These are phyloP conservation scores for Eimeria brunetti DNA, from an alignment of 169 alveolate species.

Conservation along the genomic window DNA sequence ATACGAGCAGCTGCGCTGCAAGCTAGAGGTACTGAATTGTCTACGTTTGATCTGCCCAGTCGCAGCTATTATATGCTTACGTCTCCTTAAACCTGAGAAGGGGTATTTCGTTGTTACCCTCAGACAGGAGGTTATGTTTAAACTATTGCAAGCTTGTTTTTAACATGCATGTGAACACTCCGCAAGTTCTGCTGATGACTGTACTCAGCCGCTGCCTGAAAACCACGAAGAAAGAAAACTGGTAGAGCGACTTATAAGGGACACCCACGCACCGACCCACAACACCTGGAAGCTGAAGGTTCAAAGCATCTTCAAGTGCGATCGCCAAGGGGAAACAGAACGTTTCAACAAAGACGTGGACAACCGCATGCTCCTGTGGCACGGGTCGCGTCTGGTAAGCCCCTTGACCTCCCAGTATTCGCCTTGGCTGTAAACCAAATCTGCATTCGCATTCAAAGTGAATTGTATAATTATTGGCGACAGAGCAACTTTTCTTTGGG, in stretches of 20 bases:
- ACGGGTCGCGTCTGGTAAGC: slow-evolving; percentile 90
- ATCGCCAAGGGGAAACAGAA: slow-evolving; percentile 88
- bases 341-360: slow-evolving; percentile 86
- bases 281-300: slow-evolving; percentile 82
- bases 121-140: not conserved
- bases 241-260: slow-evolving; percentile 85
- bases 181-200: not conserved
- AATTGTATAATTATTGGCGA: not conserved
- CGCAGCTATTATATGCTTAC: not conserved
- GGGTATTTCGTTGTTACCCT: not conserved
- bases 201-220: slow-evolving; percentile 82
- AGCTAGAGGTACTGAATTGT: slow-evolving; percentile 61
- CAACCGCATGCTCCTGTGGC: slow-evolving; percentile 93
- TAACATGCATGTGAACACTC: not conserved
- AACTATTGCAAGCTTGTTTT: not conserved
- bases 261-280: slow-evolving; percentile 88
- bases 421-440: not conserved
- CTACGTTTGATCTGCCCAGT: not conserved
- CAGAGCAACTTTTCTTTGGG: not conserved
- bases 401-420: not conserved
- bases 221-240: slow-evolving; percentile 83
- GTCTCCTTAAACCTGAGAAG: not conserved
- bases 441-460: not conserved
- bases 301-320: slow-evolving; percentile 84
- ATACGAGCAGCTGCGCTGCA: slow-evolving; percentile 80